Conservation (phyloP, 148 eudicot species). For the Mesembryanthemum crystallinum region DNA sequence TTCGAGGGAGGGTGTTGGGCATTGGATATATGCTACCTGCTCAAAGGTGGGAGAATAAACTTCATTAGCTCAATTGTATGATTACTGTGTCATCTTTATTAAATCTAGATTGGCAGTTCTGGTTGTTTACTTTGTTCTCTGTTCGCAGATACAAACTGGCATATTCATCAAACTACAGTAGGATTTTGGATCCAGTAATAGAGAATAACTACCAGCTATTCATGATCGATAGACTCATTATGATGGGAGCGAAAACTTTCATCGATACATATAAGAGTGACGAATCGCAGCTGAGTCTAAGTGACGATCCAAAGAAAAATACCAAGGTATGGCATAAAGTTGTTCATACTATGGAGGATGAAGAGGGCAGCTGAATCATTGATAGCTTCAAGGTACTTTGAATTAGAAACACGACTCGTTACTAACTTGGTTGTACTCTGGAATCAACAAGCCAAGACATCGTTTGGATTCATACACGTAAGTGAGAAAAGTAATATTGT, state of each 20-base stretch:
- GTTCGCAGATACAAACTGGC: constrained; percentile 78
- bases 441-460: background rate
- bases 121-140: constrained; percentile 1
- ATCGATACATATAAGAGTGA: constrained; percentile 73
- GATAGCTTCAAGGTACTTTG: background rate
- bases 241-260: constrained; percentile 84
- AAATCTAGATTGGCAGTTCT: background rate
- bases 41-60: too few relatives aligned
- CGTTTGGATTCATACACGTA: background rate
- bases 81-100: too few relatives aligned
- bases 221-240: constrained; percentile 85
- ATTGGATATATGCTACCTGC: too few relatives aligned
- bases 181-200: constrained; percentile 62
- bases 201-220: constrained; percentile 92
- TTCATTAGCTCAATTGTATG: background rate
- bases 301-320: constrained; percentile 89
- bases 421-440: background rate
- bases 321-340: constrained; percentile 69
- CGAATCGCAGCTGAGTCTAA: constrained; percentile 69
- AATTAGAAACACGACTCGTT: background rate
- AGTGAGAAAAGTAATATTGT: background rate
- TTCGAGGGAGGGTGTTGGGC: too few relatives aligned
- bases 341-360: constrained; percentile 52
- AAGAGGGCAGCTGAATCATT: constrained; percentile 40
- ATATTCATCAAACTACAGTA: constrained; percentile 79